Evolutionary conservation across 495 filamentous ascomycete species (phyloP), one percentile per base, ranked within the genome.

Genomic region (Letharia columbiana): DNA sequence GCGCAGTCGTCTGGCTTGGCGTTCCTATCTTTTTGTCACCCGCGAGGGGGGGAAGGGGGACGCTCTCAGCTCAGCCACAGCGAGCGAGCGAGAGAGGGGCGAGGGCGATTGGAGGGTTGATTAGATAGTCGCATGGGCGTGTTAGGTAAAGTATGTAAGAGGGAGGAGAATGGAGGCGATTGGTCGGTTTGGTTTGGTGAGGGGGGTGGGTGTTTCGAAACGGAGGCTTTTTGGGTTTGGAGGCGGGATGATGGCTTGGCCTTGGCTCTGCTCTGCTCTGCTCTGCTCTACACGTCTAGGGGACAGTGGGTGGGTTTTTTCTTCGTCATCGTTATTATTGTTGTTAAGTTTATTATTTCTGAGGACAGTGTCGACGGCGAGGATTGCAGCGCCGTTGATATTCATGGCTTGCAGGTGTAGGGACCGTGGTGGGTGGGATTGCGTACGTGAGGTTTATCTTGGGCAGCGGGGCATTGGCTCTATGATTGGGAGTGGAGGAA

Each of bases 1-100:
- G n/a, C n/a, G n/a, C n/a, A n/a, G n/a, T n/a, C n/a, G n/a, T n/a
- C n/a, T n/a, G n/a, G n/a, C n/a, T n/a, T n/a, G n/a, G n/a, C n/a
- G n/a, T n/a, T n/a, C n/a, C n/a, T n/a, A n/a, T n/a, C 54, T 66
- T 66, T 61, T 61, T 66, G 23, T 61, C 58, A 37, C 18, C 23
- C 1, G 28, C 17, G 4, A 23, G 47, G 3, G n/a, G 45, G 45
- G 7, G 20, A 6, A 17, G 17, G 44, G 44, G 44, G 13, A 5
- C 8, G 45, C 23, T 8, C 23, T 28, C 23, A 28, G 28, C 28
- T 56, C 52, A 56, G 28, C 31, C 31, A 56, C 52, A 8, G 52
- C 13, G 7, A 18, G 4, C 20, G 18, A 28, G 23, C 23, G 23
- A 28, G 23, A 28, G 23, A 28, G 23, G 23, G 23, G 23, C 23